Base-by-base conservation (phyloP, 2,329 filamentous ascomycete species). In the Coniochaeta sp. region DNA sequence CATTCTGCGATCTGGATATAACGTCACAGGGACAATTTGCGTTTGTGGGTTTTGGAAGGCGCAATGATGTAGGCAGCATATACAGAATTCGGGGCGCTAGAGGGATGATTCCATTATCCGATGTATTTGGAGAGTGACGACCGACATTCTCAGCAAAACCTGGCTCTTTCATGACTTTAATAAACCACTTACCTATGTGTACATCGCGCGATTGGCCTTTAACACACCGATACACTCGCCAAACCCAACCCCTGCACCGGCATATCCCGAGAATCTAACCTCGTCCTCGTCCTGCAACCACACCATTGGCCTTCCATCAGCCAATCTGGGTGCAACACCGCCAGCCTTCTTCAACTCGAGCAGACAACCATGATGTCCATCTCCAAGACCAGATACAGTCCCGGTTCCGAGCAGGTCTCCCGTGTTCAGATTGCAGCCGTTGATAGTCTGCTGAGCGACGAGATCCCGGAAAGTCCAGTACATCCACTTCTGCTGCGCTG, bases 371-470 rank as follows among this genome's bases (percentile, higher is more conserved):
- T 73, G 70, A 31, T 67, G 69, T 0, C 69, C 69, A 2, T 70
- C 64, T 0, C 67, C 71, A 0, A 64, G 62, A 0, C 75, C 77
- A 4, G 69, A 73, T 11, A 79, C 70, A 0, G 76, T 79, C 0
- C 77, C 77, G 0, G 76, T 78, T 0, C 70, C 77, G 36, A 79
- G 60, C 1, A 79, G 9, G 62, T 79, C 76, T 0, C 76, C 76
- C 0, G 73, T 73, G 33, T 69, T 68, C 43, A 77, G 54, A n/a
- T 66, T 68, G 60, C 73, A 73, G 1, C 74, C 74, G 62, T 71
- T 72, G 58, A 70, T 66, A 1, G 72, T 74, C 57, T 74, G 71
- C 60, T 74, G 74, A 1, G 72, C 71, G 6, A 74, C 67, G 6
- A 76, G 64, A 50, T 76, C 69, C 24, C 73, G 67, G 56, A 75